Evolutionary conservation across 208 protist species (phyloP).

Genomic region (Blastocrithidia nonstop): DNA sequence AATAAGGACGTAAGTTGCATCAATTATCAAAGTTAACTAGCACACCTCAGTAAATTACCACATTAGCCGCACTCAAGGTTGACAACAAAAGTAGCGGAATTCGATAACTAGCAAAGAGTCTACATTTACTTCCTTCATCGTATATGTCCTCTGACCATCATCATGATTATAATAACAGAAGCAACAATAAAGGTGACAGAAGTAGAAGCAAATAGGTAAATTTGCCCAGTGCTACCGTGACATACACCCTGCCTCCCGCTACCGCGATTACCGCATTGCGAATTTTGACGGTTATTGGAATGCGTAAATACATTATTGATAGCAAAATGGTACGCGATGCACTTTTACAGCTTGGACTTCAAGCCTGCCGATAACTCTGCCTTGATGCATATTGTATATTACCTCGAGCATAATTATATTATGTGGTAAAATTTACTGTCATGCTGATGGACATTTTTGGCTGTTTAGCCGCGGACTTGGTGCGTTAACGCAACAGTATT

Average conservation of each 20-base stretch:
- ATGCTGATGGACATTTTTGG: conserved; percentile 10
- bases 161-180: neutral
- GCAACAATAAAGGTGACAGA: neutral
- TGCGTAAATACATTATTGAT: conserved; percentile 4
- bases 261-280: conserved; percentile 16
- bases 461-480: too few relatives aligned
- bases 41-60: too few relatives aligned
- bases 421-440: conserved; percentile 23
- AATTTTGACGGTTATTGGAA: conserved; percentile 13
- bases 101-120: too few relatives aligned
- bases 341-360: conserved; percentile 15
- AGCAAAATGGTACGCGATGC: conserved; percentile 7
- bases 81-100: too few relatives aligned
- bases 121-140: too few relatives aligned
- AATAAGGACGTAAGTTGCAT: too few relatives aligned
- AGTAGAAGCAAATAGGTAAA: neutral
- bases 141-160: too few relatives aligned
- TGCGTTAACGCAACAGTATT: too few relatives aligned
- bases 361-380: conserved; percentile 17
- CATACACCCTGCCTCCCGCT: conserved; percentile 3
- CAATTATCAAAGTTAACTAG: too few relatives aligned
- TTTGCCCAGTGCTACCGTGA: neutral
- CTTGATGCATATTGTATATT: conserved; percentile 42
- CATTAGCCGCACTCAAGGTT: too few relatives aligned
- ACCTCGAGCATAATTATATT: conserved; percentile 6